These are phyloP conservation scores for Zymoseptoria ardabiliae DNA, from an alignment of 2,329 filamentous ascomycete genomes.

Conservation along the genomic window DNA sequence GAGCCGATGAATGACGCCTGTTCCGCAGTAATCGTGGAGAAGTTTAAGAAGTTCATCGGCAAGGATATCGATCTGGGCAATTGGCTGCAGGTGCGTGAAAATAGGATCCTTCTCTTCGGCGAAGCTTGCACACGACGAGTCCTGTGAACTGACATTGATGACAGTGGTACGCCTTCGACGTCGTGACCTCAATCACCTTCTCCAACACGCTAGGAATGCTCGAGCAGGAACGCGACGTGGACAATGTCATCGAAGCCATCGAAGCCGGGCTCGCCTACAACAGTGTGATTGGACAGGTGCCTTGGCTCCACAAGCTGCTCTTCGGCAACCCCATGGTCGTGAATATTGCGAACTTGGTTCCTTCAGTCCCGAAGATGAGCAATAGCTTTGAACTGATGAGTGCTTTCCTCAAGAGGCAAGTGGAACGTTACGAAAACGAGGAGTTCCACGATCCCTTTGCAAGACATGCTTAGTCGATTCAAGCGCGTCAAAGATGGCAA, in stretches of 20 bases:
- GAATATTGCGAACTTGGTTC: conserved; percentile 12
- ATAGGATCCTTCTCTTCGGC: background rate
- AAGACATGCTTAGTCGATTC: conserved; percentile 21
- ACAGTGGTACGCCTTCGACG: conserved; percentile 19
- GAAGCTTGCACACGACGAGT: background rate
- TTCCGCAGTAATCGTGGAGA: conserved; percentile 29
- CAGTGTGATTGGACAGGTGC: conserved; percentile 18
- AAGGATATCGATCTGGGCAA: conserved; percentile 30
- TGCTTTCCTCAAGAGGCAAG: conserved; percentile 16
- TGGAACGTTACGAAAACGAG: conserved; percentile 16
- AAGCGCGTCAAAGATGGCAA: conserved; percentile 19
- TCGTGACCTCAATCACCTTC: conserved; percentile 21
- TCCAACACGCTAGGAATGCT: conserved; percentile 17
- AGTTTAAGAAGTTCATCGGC: conserved; percentile 24
- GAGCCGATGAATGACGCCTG: conserved; percentile 36
- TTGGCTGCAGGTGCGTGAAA: conserved; percentile 30
- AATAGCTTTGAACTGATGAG: conserved; percentile 20
- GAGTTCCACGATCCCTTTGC: conserved; percentile 11
- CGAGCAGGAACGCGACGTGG: conserved; percentile 15
- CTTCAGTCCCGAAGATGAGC: conserved; percentile 7
- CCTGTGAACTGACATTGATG: background rate
- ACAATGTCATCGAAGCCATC: conserved; percentile 11
- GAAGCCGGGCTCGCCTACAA: conserved; percentile 19
- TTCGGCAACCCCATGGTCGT: conserved; percentile 17
- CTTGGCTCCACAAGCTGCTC: conserved; percentile 15